Evolutionary conservation across 352 stramenopile species (phyloP), one percentile per base, ranked within the genome.

Genomic region (Phytopythium boreale): DNA sequence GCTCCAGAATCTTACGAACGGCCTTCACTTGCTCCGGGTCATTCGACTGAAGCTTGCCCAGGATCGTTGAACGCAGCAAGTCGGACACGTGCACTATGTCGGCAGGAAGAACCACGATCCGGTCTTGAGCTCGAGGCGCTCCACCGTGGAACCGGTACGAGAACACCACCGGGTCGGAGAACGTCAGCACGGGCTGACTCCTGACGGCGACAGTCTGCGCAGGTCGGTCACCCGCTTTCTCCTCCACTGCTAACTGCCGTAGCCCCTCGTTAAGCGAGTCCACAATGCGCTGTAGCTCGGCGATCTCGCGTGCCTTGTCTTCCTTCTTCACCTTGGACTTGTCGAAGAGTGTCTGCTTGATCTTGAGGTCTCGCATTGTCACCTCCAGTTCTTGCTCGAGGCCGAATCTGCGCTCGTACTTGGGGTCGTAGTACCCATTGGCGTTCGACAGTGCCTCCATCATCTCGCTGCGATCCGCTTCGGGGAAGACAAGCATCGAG

Each of bases 41-140:
- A 27, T 84, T 88, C 4, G 65, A 68, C 47, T 88, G 79, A 0
- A 88, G 67, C 37, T 75, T 80, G 0, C 79, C 76, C 9, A 88
- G 56, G 61, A 88, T 80, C 11, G 72, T 79, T 8, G 73, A 76
- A 3, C 79, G 77, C 36, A 88, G 34, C 7, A 74, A 44, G 52
- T 88, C 79, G 2, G 79, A 74, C 1, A 80, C 69, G 36, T 66
- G 72, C 3, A 86, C 75, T 7, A 86, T 70, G 4, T 81, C 75
- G 10, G 76, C 76, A 27, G 79, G 79, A 1, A 88, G 59, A 4
- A 88, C 44, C 10, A 83, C 24, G 49, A 88, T 84, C 10, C 61
- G 51, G 49, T 85, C 79, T 22, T 71, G 55, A 27, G 61, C 12
- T 0, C 41, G 43, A 3, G 77, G 73, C 2, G 52, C 46, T 19